phyloP scores from a whole-genome alignment of 805 yeast genomes.

The Wickerhamomyces chaumierensis region DNA sequence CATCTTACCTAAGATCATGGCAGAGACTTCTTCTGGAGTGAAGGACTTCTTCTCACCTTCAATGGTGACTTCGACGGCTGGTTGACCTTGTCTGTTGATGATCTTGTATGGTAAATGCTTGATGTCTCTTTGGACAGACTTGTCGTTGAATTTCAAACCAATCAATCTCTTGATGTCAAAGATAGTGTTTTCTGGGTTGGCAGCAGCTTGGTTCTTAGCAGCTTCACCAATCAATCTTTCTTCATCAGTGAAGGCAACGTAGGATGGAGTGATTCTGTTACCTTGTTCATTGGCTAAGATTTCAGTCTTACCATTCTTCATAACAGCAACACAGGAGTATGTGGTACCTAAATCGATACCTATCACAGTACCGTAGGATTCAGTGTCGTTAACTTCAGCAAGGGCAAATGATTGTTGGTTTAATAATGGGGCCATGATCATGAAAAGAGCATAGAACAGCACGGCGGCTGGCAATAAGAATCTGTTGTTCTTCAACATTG shows the following conservation, averaged over 20 bases:
- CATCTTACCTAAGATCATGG: slow-evolving; percentile 89
- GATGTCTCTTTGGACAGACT: slow-evolving; percentile 68
- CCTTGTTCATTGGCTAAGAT: slow-evolving; percentile 95
- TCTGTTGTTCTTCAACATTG: slow-evolving; percentile 15
- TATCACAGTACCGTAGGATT: slow-evolving; percentile 55
- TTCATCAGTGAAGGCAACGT: slow-evolving; percentile 84
- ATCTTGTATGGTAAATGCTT: slow-evolving; percentile 76
- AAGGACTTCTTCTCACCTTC: slow-evolving; percentile 67
- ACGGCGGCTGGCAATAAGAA: slow-evolving; percentile 24
- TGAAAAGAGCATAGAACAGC: slow-evolving; percentile 18
- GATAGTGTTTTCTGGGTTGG: slow-evolving; percentile 76
- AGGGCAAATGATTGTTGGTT: slow-evolving; percentile 11
- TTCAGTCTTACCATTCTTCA: slow-evolving; percentile 79
- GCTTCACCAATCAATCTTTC: slow-evolving; percentile 95
- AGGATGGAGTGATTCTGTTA: slow-evolving; percentile 92
- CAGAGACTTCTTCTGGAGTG: slow-evolving; percentile 88
- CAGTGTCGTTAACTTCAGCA: slow-evolving; percentile 21
- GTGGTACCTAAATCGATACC: slow-evolving; percentile 98
- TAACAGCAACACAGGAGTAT: slow-evolving; percentile 90
- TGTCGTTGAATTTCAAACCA: slow-evolving; percentile 71
- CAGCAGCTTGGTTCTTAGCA: slow-evolving; percentile 91
- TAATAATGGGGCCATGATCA: slow-evolving; percentile 18
- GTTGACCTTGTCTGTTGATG: slow-evolving; percentile 65
- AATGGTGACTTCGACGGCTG: slow-evolving; percentile 65
- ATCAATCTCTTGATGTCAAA: slow-evolving; percentile 89